Conservation (phyloP, 306 rosid species). For the Begonia fuchsioides region DNA sequence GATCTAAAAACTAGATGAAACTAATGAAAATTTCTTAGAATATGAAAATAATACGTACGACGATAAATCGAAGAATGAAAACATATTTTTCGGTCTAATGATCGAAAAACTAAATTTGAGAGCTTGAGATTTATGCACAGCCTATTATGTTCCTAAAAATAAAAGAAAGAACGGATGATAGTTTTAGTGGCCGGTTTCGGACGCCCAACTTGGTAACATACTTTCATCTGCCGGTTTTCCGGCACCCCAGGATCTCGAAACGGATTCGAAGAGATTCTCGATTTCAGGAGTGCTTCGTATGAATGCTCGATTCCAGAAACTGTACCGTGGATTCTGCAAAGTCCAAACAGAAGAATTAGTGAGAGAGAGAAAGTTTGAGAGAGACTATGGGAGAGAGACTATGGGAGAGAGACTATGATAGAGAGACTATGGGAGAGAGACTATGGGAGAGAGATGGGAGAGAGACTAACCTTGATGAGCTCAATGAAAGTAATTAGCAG, state of each 20-base stretch:
- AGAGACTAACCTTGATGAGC: constrained; percentile 57
- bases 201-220: constrained; percentile 81
- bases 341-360: neutral
- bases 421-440: neutral
- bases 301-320: constrained; percentile 84
- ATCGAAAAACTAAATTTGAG: neutral
- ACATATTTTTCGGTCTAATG: neutral
- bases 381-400: neutral
- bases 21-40: constrained; percentile 9
- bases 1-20: constrained; percentile 6
- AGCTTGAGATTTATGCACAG: neutral
- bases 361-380: neutral
- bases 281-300: constrained; percentile 96
- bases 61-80: neutral
- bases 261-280: constrained; percentile 90
- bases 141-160: neutral
- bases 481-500: constrained; percentile 92
- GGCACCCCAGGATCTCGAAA: constrained; percentile 93
- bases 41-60: neutral
- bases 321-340: constrained; percentile 86
- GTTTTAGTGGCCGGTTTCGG: constrained; percentile 31
- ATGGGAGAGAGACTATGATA: neutral
- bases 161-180: constrained; percentile 1
- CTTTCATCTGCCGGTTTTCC: constrained; percentile 88
- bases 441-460: neutral